Percentiles rank a stretch among this genome's conserved stretches.
Evolutionary conservation across 129 eudicot species (phyloP).

Genomic region (Saposhnikovia divaricata): DNA sequence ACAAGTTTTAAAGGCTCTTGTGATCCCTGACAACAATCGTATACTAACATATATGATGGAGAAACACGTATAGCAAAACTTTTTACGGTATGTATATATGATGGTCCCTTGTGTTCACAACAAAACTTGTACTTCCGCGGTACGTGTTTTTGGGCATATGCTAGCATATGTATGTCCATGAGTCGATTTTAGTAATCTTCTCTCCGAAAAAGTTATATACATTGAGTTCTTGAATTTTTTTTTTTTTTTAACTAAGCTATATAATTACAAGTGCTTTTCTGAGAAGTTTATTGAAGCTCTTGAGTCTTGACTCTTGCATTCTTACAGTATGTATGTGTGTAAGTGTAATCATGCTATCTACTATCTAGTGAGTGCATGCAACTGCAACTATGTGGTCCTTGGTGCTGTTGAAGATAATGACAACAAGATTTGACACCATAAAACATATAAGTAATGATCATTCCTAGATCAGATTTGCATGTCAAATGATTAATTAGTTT

Average conservation of each 20-base stretch:
- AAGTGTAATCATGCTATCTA: not conserved
- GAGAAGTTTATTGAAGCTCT: not conserved
- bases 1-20: too few species aligned
- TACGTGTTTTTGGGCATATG: too few species aligned
- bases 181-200: too few species aligned
- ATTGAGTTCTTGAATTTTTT: too few species aligned
- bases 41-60: too few species aligned
- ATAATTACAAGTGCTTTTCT: not conserved
- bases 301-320: not conserved
- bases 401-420: conserved; percentile 3
- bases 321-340: not conserved
- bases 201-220: not conserved
- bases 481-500: not conserved
- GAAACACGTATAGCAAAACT: too few species aligned
- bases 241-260: not conserved
- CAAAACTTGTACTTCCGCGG: too few species aligned
- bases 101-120: too few species aligned
- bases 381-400: not conserved
- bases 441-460: not conserved
- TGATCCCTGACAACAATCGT: too few species aligned
- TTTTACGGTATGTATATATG: too few species aligned
- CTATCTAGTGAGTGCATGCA: not conserved
- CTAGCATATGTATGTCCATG: too few species aligned
- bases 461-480: not conserved
- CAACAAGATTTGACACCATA: not conserved